Base-by-base conservation (phyloP, 805 yeast genomes). In the Citeromyces nyonsensis region DNA sequence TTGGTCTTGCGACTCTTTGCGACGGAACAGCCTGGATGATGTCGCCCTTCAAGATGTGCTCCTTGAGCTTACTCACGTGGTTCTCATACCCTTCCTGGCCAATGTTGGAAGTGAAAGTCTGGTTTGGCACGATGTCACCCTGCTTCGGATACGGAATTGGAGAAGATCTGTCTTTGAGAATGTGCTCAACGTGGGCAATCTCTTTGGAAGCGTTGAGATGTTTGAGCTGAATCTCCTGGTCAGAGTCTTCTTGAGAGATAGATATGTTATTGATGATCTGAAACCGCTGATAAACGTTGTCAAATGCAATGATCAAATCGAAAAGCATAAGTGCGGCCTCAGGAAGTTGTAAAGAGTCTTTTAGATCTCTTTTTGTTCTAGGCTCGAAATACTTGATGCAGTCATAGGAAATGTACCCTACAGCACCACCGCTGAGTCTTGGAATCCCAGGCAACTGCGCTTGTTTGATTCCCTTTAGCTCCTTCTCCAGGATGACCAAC, bases 1-100 rank as follows among this genome's bases (percentile, higher is more conserved):
- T 91, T 25, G 95, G 95, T 54, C 96, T 75, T 4, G 94, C 83
- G 18, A 91, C 85, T 49, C 99, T 69, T 61, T 91, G 98, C 1
- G 96, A 86, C 5, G 99, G 99, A 15, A 91, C 99, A 1, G 94
- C 95, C 56, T 91, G 99, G 57, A 91, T 81, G 36, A 91, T 83
- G 48, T 91, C 97, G 37, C 98, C 99, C 43, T 73, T 71, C 44
- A 75, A 56, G 44, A 91, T 91, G 48, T 88, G 95, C 28, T 69
- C 56, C 48, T 85, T 85, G 47, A 91, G 66, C 10, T 54, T 63
- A 9, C 60, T 52, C 26, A 91, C 99, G 52, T 83, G 94, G 22
- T 45, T 45, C 56, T 91, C 94, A 52, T 91, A 91, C 32, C 98
- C 98, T 36, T 74, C 81, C 57, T 84, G 81, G 30, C 97, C 99